Base-by-base conservation (phyloP, 345 rosid species). In the Erysimum cheiranthoides region DNA sequence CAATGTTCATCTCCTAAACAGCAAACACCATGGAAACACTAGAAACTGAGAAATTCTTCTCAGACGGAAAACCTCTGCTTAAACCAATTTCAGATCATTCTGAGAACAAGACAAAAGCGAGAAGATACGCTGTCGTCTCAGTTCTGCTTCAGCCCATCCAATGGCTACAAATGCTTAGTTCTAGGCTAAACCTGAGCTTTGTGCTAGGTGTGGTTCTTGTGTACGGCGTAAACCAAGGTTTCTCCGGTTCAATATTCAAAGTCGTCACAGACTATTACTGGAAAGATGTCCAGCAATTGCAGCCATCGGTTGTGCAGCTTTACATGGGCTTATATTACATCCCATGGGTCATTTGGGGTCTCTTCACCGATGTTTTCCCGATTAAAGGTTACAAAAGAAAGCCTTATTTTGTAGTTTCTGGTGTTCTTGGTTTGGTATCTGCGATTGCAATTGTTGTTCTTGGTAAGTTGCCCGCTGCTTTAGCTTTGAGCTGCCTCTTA, bases 331-430 rank as follows among this genome's bases (percentile, higher is more conserved):
- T 90, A 11, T 92, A 90, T 78, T 90, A 87, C 77, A 84, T 90
- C 36, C 96, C 96, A 16, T 92, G 93, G 93, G 63, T 90, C 65
- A 30, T 89, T 4, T 92, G 93, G 97, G 93, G 97, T 65, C 79
- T 92, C 77, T 69, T 89, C 12, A 90, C 96, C 16, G 92, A 90
- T 71, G 88, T 90, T 45, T 86, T 92, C 50, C 96, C 93, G 0
- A 73, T 92, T 74, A 79, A 67, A 34, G 97, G 96, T 2, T 90
- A 89, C 69, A 82, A 73, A 65, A 81, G 93, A 75, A 79, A 88
- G 82, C 96, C 97, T 5, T 92, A 92, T 50, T 88, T 92, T 56
- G 68, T 90, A 9, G 57, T 82, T 39, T 86, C 93, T 27, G 97
- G 97, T 62, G 84, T 86, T 61, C 68, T 88, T 5, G 93, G 96